These are phyloP conservation scores for Lecanicillium sp. DNA, from an alignment of 2,329 filamentous ascomycete genomes.

Conservation along the genomic window DNA sequence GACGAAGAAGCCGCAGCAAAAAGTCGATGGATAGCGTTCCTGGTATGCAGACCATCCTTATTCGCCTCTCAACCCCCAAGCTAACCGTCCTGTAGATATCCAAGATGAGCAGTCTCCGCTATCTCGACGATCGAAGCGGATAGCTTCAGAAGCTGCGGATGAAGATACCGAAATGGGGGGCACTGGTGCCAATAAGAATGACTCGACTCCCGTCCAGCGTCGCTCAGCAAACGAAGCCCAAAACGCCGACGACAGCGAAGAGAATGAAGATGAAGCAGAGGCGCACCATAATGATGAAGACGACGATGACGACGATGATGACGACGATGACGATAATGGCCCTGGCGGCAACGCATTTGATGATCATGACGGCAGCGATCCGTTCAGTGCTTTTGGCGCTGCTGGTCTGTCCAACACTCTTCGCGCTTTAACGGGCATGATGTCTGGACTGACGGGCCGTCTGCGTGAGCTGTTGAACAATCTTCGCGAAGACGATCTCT, in stretches of 20 bases:
- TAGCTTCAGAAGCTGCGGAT: conserved; percentile 44
- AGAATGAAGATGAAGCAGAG: background rate
- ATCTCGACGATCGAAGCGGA: conserved; percentile 48
- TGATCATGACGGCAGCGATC: conserved; percentile 63
- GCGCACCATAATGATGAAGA: conserved; percentile 17
- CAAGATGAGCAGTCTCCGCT: conserved; percentile 26
- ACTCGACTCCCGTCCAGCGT: conserved; percentile 36
- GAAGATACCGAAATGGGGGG: conserved; percentile 68
- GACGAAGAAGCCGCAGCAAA: conserved; percentile 4
- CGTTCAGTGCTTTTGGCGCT: conserved; percentile 62
- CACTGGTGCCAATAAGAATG: conserved; percentile 48
- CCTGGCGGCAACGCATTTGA: conserved; percentile 52
- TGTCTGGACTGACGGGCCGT: conserved; percentile 75
- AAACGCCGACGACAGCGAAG: conserved; percentile 14
- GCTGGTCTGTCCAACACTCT: conserved; percentile 72
- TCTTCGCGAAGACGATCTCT: conserved; percentile 78
- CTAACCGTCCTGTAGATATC: background rate
- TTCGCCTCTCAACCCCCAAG: background rate
- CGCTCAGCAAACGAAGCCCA: conserved; percentile 27
- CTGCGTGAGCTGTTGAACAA: conserved; percentile 72
- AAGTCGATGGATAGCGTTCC: conserved; percentile 2
- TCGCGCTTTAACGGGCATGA: conserved; percentile 83
- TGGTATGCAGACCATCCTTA: background rate
- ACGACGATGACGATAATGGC: conserved; percentile 36
- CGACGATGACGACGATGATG: conserved; percentile 29